Evolutionary conservation across 1,139 yeast genomes (phyloP), one percentile per base, ranked within the genome.

Genomic region (Geotrichum klebahnii): DNA sequence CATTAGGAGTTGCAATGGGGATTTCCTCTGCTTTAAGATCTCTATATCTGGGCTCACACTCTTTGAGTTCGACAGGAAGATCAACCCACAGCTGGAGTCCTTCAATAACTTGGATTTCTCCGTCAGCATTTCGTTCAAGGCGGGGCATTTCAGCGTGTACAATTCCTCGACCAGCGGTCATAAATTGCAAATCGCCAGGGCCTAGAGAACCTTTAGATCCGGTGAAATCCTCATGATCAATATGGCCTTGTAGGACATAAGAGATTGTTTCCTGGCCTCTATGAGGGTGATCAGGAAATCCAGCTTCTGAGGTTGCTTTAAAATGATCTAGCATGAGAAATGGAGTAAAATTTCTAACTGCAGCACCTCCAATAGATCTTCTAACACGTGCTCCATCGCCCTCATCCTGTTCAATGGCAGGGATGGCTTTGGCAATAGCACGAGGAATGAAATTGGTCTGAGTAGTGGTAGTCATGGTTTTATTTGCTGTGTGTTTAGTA

Each of bases 231-330:
- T 87, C 96, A 66, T 89, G 97, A 31, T 94, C 92, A 68, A 89
- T 73, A 52, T 80, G 81, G 44, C 96, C 96, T 51, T 79, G 74
- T 54, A 82, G 67, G 51, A 88, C 71, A 60, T 82, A 79, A 2
- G 96, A 84, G 53, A 89, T 80, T 26, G 96, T 89, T 67, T 87
- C 96, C 68, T 86, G 94, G 24, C 96, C 96, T 54, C 87, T 78
- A 67, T 89, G 97, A 24, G 96, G 96, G 65, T 89, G 97, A 59
- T 86, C 92, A 4, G 96, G 96, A 71, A 88, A 88, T 0, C 94
- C 94, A n/a, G 87, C 86, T 14, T 75, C 76, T 14, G 79, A 77
- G 3, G 72, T 62, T 19, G 78, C 80, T 43, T 68, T 71, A 67
- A 88, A 87, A 64, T 88, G 95, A 64, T 89, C 97, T 48, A 87